Evolutionary conservation across 2,329 filamentous ascomycete genomes (phyloP), one percentile per base, ranked within the genome.

Genomic region (Penicillium sp.): DNA sequence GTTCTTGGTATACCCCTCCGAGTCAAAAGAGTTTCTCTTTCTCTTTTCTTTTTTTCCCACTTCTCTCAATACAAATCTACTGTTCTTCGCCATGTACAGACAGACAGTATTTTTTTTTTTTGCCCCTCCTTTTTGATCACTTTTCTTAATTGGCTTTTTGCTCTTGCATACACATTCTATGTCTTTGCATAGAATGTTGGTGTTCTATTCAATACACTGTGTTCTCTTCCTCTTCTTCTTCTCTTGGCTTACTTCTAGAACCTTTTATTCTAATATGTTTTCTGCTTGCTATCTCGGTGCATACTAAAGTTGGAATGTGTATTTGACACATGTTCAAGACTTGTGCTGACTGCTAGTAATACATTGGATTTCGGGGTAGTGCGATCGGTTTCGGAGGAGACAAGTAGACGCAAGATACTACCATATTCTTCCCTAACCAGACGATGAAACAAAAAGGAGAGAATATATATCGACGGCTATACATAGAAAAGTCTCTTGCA

Each of bases 1-100:
- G 65, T 67, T 66, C 49, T 53, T 67, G 63, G 63, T 68, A 67
- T 67, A 67, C 65, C 65, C 65, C 63, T 59, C 58, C 50, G 60
- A 61, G 58, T 64, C 63, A 63, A 64, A 65, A 67, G 62, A 54
- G 51, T 51, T 55, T 54, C 27, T 43, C 37, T 53, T 59, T 54
- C 33, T 51, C 27, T 50, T 50, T 40, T 51, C 41, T 45, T 57
- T 61, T 56, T 9, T 4, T 38, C 41, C 48, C 48, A n/a, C 31
- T 50, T 45, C 47, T 46, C 38, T 13, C 33, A 57, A 47, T 43
- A 29, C 49, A 50, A 47, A 54, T 54, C 15, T 53, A 57, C 42
- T 42, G 51, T 41, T 48, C 50, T 29, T 54, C 42, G 21, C 41
- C 31, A 19, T 65, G 62, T 65, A 60, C 56, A 60, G 56, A 50